Percentiles rank a stretch among this genome's conserved stretches.
Evolutionary conservation across 139 green algal species (phyloP).

Genomic region (Trebouxia sp.): DNA sequence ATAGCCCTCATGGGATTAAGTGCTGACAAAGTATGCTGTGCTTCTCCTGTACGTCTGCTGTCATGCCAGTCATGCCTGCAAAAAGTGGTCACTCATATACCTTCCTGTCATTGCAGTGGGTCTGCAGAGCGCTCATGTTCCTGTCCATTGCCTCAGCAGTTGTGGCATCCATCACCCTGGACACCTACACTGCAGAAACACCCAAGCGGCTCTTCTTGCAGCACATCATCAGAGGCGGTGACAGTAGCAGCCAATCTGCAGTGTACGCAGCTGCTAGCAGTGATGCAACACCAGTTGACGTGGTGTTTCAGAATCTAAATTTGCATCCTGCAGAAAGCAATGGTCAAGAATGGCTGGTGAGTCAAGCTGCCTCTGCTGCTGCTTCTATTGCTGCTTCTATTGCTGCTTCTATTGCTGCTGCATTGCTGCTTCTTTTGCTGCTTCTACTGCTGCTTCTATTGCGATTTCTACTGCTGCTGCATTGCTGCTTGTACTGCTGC

Average conservation of each 20-base stretch:
- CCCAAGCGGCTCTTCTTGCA: conserved; percentile 33
- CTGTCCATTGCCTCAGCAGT: not conserved
- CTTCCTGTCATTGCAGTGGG: not conserved
- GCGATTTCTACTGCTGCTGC: not conserved
- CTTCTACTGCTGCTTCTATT: not conserved
- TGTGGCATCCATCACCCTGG: not conserved
- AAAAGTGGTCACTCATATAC: not conserved
- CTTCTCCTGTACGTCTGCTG: not conserved
- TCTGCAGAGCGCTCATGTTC: conserved; percentile 9
- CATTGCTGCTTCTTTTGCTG: not conserved
- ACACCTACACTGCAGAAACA: conserved; percentile 19
- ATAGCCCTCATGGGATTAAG: no score
- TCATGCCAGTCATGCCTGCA: not conserved
- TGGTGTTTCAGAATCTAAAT: not conserved
- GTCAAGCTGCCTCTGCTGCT: not conserved
- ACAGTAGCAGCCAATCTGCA: not conserved
- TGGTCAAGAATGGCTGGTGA: conserved; percentile 5
- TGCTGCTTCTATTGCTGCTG: not conserved
- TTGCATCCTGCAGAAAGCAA: not conserved
- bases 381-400: not conserved
- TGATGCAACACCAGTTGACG: conserved; percentile 17
- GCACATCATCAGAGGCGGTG: conserved; percentile 16
- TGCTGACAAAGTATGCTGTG: no score
- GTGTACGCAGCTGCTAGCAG: not conserved
- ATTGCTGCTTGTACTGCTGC: not conserved